Conservation (phyloP, 768 basidiomycete genomes). For the Amanita rimosa region DNA sequence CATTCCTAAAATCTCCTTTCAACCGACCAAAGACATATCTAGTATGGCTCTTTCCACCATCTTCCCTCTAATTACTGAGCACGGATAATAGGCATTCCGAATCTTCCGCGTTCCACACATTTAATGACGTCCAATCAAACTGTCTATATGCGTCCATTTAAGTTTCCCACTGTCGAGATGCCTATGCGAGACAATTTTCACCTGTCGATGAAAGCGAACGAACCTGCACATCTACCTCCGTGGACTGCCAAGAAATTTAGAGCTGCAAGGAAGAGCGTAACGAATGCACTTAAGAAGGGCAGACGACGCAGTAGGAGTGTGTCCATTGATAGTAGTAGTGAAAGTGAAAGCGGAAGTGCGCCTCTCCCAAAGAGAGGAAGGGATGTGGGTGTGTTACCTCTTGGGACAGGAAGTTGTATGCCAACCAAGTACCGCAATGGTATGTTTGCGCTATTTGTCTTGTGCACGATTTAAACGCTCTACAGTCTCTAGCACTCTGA, state of each 20-base stretch:
- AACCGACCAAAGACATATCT: conserved; percentile 27
- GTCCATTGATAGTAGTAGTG: background rate
- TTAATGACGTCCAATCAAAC: conserved; percentile 30
- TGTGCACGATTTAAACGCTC: background rate
- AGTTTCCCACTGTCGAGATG: conserved; percentile 25
- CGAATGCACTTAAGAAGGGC: conserved; percentile 9
- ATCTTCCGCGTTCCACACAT: conserved; percentile 35
- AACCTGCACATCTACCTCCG: conserved; percentile 17
- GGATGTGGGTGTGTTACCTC: conserved; percentile 57
- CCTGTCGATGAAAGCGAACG: conserved; percentile 17
- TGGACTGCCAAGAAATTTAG: conserved; percentile 26
- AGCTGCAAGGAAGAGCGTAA: conserved; percentile 23
- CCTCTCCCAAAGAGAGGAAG: conserved; percentile 29
- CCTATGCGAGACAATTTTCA: conserved; percentile 28
- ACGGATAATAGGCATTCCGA: conserved; percentile 21
- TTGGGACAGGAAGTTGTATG: conserved; percentile 85
- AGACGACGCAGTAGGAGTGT: conserved; percentile 6
- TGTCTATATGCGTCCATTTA: conserved; percentile 35
- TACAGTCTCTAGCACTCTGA: conserved; percentile 63
- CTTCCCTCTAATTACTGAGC: background rate
- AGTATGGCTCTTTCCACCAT: conserved; percentile 15
- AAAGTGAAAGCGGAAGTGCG: background rate
- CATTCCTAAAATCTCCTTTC: conserved; percentile 41
- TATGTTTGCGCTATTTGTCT: conserved; percentile 17
- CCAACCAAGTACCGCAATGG: conserved; percentile 86